These are phyloP conservation scores for Aaosphaeria arxii DNA, from an alignment of 2,329 filamentous ascomycete genomes.

Conservation along the genomic window DNA sequence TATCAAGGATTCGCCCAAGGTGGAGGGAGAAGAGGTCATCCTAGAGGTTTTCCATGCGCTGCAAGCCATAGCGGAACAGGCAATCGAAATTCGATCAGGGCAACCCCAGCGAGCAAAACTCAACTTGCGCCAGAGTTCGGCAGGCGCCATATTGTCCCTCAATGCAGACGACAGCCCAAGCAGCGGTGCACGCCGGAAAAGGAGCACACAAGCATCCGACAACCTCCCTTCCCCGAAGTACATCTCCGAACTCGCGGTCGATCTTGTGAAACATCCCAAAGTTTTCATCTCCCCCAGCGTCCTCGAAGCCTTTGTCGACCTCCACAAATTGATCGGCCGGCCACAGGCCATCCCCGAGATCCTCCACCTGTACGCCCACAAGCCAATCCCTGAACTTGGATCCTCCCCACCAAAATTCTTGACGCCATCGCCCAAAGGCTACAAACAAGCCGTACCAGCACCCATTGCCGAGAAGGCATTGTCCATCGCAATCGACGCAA, in stretches of 20 bases:
- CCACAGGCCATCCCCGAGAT: conserved; percentile 76
- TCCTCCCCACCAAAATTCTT: conserved; percentile 45
- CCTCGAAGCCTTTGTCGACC: conserved; percentile 70
- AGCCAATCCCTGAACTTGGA: conserved; percentile 66
- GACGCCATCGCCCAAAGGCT: conserved; percentile 62
- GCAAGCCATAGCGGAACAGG: conserved; percentile 18
- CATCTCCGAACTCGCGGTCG: conserved; percentile 60
- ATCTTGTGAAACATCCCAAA: conserved; percentile 68
- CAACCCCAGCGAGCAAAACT: conserved; percentile 19
- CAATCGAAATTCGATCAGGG: conserved; percentile 26
- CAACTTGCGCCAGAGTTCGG: conserved; percentile 28
- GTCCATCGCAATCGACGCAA: conserved; percentile 73
- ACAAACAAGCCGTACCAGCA: conserved; percentile 70
- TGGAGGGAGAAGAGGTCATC: conserved; percentile 21
- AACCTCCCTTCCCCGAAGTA: conserved; percentile 30
- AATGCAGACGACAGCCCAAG: conserved; percentile 14
- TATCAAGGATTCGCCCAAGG: conserved; percentile 23
- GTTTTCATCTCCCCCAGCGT: conserved; percentile 76
- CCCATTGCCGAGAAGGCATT: conserved; percentile 71
- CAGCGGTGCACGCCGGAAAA: conserved; percentile 3
- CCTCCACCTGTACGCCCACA: conserved; percentile 79
- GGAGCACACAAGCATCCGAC: conserved; percentile 9
- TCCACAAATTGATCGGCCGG: conserved; percentile 69
- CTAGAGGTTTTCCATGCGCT: conserved; percentile 20
- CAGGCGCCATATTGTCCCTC: conserved; percentile 32